Evolutionary conservation across 2,329 filamentous ascomycete species (phyloP).

Genomic region (Claviceps sp.): DNA sequence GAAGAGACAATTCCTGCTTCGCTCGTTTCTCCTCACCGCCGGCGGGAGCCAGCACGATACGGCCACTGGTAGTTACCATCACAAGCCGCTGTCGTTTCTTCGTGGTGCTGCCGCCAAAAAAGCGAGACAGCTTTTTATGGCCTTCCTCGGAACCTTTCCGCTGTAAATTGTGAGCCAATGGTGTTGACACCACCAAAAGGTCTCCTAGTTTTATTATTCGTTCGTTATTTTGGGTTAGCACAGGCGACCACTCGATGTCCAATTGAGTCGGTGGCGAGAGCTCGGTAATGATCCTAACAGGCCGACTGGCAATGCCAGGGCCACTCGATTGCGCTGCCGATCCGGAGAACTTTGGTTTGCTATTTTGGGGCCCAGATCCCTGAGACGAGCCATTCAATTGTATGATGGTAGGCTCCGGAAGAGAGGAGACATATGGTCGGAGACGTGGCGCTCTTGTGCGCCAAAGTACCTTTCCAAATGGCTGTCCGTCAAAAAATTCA

Average conservation of each 20-base stretch:
- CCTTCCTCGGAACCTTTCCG: conserved; percentile 57
- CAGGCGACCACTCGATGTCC: conserved; percentile 97
- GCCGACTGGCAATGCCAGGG: conserved; percentile 39
- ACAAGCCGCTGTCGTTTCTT: conserved; percentile 91
- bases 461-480: conserved; percentile 78
- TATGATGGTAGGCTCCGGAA: conserved; percentile 60
- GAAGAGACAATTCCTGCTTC: conserved; percentile 81
- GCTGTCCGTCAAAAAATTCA: conserved; percentile 80
- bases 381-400: conserved; percentile 49
- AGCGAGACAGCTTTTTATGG: conserved; percentile 82
- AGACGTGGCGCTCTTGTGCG: conserved; percentile 77
- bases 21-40: conserved; percentile 93
- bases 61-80: conserved; percentile 84
- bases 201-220: conserved; percentile 91
- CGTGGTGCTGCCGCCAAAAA: conserved; percentile 80
- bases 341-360: conserved; percentile 16
- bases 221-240: conserved; percentile 81
- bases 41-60: conserved; percentile 78
- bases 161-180: conserved; percentile 60
- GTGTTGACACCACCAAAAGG: conserved; percentile 67
- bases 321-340: conserved; percentile 20
- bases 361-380: conserved; percentile 11
- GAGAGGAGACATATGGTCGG: conserved; percentile 66
- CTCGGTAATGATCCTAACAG: conserved; percentile 80
- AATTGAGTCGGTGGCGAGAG: conserved; percentile 91